A percentile compares a stretch with the other conserved stretches of the same genome.
phyloP scores from a whole-genome alignment of 2,329 filamentous ascomycete species.

The Aspergillus aculeatinus region DNA sequence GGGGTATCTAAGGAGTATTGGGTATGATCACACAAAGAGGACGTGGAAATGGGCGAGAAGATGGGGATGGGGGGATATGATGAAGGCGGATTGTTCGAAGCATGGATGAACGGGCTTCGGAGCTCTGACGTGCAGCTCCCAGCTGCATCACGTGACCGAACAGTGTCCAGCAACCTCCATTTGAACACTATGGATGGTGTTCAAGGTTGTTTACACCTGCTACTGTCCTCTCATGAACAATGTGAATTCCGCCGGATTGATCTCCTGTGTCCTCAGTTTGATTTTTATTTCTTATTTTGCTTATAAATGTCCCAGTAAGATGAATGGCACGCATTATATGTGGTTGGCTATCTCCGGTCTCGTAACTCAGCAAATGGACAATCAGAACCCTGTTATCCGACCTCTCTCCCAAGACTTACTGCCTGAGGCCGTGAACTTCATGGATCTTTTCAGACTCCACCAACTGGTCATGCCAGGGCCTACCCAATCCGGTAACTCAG shows the following conservation, averaged over 20 bases:
- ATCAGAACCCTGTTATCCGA: neutral
- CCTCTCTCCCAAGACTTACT: neutral
- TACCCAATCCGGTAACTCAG: neutral
- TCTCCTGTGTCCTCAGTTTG: too few species aligned
- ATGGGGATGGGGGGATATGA: neutral
- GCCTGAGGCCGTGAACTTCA: neutral
- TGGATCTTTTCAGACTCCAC: neutral
- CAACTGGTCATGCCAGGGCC: neutral
- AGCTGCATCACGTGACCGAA: slow-evolving; percentile 27
- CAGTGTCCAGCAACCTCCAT: neutral
- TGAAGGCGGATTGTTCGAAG: slow-evolving; percentile 2
- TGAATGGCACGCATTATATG: too few species aligned
- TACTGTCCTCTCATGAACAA: too few species aligned
- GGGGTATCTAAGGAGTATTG: slow-evolving; percentile 9
- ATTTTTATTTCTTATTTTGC: too few species aligned
- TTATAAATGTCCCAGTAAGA: too few species aligned
- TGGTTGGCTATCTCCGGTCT: too few species aligned
- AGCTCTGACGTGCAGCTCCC: slow-evolving; percentile 16
- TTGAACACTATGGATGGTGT: neutral
- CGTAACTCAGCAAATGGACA: too few species aligned
- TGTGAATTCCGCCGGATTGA: too few species aligned
- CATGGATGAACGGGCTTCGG: slow-evolving; percentile 8
- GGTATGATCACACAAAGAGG: slow-evolving; percentile 7
- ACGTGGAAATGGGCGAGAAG: slow-evolving; percentile 1
- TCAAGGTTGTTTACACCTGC: neutral